Conservation (phyloP, 1,284 basidiomycete species). For the Ustilago xerochloae region DNA sequence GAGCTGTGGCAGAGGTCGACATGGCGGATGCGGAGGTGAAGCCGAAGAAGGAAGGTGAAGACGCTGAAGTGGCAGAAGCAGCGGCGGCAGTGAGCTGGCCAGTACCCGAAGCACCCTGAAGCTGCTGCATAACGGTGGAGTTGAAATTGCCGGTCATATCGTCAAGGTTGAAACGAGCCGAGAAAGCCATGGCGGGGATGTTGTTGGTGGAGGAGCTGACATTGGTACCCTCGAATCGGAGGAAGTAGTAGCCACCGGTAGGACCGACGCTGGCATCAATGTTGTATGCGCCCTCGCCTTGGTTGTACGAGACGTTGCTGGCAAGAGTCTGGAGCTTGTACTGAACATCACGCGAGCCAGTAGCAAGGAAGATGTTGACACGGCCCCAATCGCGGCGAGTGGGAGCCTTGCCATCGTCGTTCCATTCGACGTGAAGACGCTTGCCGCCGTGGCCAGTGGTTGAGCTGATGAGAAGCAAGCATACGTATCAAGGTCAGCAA, state of each 20-base stretch:
- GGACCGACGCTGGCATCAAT: constrained; percentile 51
- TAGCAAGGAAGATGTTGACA: constrained; percentile 61
- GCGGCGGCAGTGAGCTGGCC: constrained; percentile 21
- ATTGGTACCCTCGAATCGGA: constrained; percentile 60
- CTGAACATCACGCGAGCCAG: constrained; percentile 56
- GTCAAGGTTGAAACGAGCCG: constrained; percentile 56
- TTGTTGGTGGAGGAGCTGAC: constrained; percentile 19
- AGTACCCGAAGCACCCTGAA: constrained; percentile 24
- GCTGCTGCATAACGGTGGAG: constrained; percentile 45
- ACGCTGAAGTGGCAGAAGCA: constrained; percentile 8
- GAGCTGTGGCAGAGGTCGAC: constrained; percentile 73
- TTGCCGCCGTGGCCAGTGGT: constrained; percentile 51
- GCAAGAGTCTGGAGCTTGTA: constrained; percentile 60
- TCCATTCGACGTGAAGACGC: constrained; percentile 51
- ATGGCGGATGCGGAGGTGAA: constrained; percentile 18
- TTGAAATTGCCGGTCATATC: constrained; percentile 59
- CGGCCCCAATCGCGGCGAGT: constrained; percentile 48
- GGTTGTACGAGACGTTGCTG: constrained; percentile 30
- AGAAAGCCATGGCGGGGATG: constrained; percentile 58
- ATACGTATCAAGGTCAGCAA: neutral
- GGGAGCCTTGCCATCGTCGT: constrained; percentile 57
- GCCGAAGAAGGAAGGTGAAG: constrained; percentile 10
- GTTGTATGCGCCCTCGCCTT: constrained; percentile 24
- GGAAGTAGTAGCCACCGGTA: constrained; percentile 59
- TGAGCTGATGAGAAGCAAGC: constrained; percentile 19